phyloP scores from a whole-genome alignment of 2,329 filamentous ascomycete species.

The Fusarium anguioides region DNA sequence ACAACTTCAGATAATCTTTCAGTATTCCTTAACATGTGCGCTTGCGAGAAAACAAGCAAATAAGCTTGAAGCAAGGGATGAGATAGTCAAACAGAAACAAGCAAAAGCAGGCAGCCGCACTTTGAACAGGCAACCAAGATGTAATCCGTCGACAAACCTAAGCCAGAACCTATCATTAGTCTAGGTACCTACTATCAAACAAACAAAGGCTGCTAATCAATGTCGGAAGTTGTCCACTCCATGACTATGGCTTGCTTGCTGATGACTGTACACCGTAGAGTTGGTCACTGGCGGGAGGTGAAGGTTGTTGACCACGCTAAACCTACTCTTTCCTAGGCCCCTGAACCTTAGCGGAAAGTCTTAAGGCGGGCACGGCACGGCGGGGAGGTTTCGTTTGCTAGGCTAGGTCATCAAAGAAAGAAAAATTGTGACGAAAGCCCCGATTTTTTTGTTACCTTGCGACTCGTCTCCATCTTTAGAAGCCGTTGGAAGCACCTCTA shows the following conservation, averaged over 20 bases:
- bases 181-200: background rate
- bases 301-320: slow-evolving; percentile 26
- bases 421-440: slow-evolving; percentile 49
- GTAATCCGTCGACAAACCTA: background rate
- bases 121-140: background rate
- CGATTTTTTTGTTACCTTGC: slow-evolving; percentile 44
- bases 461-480: slow-evolving; percentile 38
- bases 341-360: slow-evolving; percentile 36
- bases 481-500: slow-evolving; percentile 44
- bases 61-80: background rate
- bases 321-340: slow-evolving; percentile 21
- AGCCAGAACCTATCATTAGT: background rate
- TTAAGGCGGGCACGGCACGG: slow-evolving; percentile 17
- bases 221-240: slow-evolving; percentile 41
- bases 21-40: background rate
- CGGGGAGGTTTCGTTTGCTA: slow-evolving; percentile 36
- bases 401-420: too few species aligned
- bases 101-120: background rate
- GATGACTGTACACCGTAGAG: slow-evolving; percentile 9
- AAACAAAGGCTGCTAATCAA: background rate
- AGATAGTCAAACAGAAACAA: background rate
- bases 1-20: too few species aligned
- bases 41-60: background rate
- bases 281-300: slow-evolving; percentile 14
- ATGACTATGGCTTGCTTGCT: slow-evolving; percentile 1